Evolutionary conservation across 768 basidiomycete species (phyloP), one percentile per base, ranked within the genome.

Genomic region (Russula compacta): DNA sequence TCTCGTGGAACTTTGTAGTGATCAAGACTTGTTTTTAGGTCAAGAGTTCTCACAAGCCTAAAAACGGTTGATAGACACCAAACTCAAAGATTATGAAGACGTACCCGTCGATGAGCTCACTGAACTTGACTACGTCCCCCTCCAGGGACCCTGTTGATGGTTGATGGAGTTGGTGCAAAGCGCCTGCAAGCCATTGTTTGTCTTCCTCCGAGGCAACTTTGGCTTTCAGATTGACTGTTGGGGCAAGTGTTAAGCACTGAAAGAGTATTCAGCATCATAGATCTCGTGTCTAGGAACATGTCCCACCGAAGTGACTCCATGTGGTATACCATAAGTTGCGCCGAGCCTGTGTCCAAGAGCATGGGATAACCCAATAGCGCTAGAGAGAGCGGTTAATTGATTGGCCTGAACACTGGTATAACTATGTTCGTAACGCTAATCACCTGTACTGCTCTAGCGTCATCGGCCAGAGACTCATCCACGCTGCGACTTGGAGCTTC

Each of bases 231-330:
- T 70, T 74, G 17, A 89, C 81, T 35, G 83, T 83, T 0, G 86
- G 79, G 4, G 83, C 79, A 24, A 90, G 78, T 6, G 87, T 89
- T 56, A 89, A 74, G 69, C 88, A 89, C 87, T 89, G 55, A 39
- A 42, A 56, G 47, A 17, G 12, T 35, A 9, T 4, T 46, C 4
- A 42, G 54, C 32, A 8, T 24, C 47, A 35, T 39, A 32, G 29
- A 46, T 6, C 12, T 24, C 5, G 56, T 24, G 7, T 53, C 40
- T 14, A 6, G 39, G 12, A 19, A 32, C 14, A 32, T 5, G 17
- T 67, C 82, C 71, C 63, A 87, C 87, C n/a, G 88, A 89, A 4
- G 89, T 90, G 63, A 89, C 86, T 9, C 89, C 89, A 69, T 92
- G 89, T 21, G 88, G 86, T 58, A 92, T 89, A 54, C 77, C 73